These are phyloP conservation scores for Moesziomyces sp. DNA, from an alignment of 1,284 basidiomycete genomes.

Conservation along the genomic window DNA sequence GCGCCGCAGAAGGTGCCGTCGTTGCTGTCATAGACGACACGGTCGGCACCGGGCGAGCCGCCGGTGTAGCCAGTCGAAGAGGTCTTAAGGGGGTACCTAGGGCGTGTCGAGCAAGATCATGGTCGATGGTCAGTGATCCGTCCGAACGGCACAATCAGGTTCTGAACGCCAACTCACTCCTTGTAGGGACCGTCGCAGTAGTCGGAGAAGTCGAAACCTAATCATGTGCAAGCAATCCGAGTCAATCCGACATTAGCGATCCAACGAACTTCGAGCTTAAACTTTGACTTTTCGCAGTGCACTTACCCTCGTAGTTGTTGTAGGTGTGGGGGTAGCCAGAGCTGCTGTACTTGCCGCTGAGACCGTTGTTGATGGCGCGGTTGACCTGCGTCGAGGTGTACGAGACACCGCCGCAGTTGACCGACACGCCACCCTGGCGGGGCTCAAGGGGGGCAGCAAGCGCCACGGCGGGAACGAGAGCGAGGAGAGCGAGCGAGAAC, in stretches of 20 bases:
- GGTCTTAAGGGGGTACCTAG: conserved; percentile 18
- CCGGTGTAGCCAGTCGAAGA: conserved; percentile 35
- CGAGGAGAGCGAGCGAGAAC: conserved; percentile 41
- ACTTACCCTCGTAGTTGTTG: conserved; percentile 26
- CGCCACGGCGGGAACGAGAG: conserved; percentile 36
- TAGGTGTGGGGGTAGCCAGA: conserved; percentile 51
- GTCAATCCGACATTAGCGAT: neutral
- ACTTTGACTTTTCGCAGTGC: neutral
- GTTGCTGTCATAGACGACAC: conserved; percentile 45
- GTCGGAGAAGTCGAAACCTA: conserved; percentile 56
- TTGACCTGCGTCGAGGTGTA: conserved; percentile 45
- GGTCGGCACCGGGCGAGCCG: conserved; percentile 56
- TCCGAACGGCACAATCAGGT: too few species aligned
- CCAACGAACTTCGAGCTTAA: neutral
- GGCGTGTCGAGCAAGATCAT: neutral
- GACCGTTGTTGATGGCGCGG: conserved; percentile 46
- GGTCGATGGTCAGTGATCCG: neutral
- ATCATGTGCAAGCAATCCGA: neutral
- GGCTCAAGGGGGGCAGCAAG: conserved; percentile 46
- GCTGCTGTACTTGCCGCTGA: conserved; percentile 24
- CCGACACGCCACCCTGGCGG: conserved; percentile 42
- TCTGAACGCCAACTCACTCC: conserved; percentile 10
- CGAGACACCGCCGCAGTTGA: conserved; percentile 40
- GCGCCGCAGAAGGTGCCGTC: conserved; percentile 48
- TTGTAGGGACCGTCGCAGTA: conserved; percentile 45